A percentile compares a stretch with the other conserved stretches of the same genome.
Evolutionary conservation across 192 early-diverging fungal genomes (phyloP).

Genomic region (Coemansia reversa): DNA sequence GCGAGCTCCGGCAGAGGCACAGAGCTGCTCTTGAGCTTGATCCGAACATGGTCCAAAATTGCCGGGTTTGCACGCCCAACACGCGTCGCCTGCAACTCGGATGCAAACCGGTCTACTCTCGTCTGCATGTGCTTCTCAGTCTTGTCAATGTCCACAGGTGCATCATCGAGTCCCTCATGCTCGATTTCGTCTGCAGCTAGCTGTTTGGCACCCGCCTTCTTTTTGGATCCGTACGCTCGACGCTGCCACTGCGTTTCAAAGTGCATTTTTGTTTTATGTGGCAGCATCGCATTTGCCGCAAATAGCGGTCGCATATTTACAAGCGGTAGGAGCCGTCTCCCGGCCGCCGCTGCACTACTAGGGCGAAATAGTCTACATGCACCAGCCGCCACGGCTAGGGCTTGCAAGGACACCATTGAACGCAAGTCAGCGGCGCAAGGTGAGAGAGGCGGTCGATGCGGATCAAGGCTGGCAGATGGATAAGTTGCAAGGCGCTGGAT

Average conservation of each 20-base stretch:
- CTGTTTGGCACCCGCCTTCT: slow-evolving; percentile 34
- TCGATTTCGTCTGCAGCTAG: slow-evolving; percentile 22
- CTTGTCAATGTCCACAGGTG: slow-evolving; percentile 61
- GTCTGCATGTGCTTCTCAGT: slow-evolving; percentile 60
- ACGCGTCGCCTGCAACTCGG: slow-evolving; percentile 63
- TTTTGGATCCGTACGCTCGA: slow-evolving; percentile 50
- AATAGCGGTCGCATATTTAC: too few relatives aligned
- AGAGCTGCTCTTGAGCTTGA: slow-evolving; percentile 58
- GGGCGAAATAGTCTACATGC: background rate
- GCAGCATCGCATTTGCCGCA: background rate
- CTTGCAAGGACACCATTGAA: too few relatives aligned
- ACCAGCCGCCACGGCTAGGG: background rate
- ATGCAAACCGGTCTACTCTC: slow-evolving; percentile 60
- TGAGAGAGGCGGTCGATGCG: too few relatives aligned
- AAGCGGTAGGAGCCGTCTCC: too few relatives aligned
- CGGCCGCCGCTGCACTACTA: background rate
- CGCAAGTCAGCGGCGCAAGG: too few relatives aligned
- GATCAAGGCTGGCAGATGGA: too few relatives aligned
- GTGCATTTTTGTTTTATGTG: background rate
- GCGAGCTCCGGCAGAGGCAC: slow-evolving; percentile 66
- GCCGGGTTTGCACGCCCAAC: slow-evolving; percentile 75
- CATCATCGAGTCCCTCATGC: slow-evolving; percentile 28
- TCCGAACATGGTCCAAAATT: slow-evolving; percentile 69
- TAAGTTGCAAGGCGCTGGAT: too few relatives aligned
- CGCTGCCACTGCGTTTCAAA: slow-evolving; percentile 12